Evolutionary conservation across 148 eudicot genomes (phyloP).

Genomic region (Fagopyrum esculentum): DNA sequence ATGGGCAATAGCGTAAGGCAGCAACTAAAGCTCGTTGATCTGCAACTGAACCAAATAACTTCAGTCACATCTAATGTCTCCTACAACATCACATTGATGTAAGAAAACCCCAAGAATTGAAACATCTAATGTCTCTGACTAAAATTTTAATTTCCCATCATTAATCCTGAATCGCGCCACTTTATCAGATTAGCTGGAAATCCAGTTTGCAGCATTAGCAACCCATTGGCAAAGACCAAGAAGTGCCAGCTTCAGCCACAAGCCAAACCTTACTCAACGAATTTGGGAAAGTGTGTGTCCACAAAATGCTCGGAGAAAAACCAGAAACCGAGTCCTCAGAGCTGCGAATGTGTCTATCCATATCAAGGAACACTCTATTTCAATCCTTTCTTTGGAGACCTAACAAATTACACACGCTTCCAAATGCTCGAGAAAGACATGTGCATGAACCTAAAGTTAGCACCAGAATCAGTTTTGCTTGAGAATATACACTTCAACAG

Average conservation of each 20-base stretch:
- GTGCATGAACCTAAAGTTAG: conserved; percentile 57
- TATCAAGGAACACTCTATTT: conserved; percentile 80
- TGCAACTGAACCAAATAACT: conserved; percentile 68
- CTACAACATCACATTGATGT: conserved; percentile 70
- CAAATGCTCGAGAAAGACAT: conserved; percentile 75
- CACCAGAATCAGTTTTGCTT: conserved; percentile 74
- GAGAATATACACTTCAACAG: conserved; percentile 63
- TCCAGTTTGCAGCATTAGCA: conserved; percentile 49
- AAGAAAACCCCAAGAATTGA: conserved; percentile 15
- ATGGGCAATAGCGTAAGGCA: conserved; percentile 55
- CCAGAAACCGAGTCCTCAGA: conserved; percentile 67
- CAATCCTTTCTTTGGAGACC: conserved; percentile 62
- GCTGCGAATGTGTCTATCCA: conserved; percentile 81
- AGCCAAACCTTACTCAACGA: conserved; percentile 61
- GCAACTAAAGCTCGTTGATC: conserved; percentile 71
- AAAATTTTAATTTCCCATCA: not conserved
- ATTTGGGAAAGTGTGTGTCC: conserved; percentile 58
- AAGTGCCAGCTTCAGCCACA: conserved; percentile 53
- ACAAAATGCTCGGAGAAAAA: conserved; percentile 43
- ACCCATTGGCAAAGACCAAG: conserved; percentile 29
- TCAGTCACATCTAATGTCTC: conserved; percentile 53
- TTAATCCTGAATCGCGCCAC: not conserved
- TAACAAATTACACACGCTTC: conserved; percentile 54
- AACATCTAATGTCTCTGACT: not conserved
- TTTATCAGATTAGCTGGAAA: conserved; percentile 61